Evolutionary conservation across 352 stramenopile genomes (phyloP), one percentile per base, ranked within the genome.

Genomic region (Pythium sukuiense): DNA sequence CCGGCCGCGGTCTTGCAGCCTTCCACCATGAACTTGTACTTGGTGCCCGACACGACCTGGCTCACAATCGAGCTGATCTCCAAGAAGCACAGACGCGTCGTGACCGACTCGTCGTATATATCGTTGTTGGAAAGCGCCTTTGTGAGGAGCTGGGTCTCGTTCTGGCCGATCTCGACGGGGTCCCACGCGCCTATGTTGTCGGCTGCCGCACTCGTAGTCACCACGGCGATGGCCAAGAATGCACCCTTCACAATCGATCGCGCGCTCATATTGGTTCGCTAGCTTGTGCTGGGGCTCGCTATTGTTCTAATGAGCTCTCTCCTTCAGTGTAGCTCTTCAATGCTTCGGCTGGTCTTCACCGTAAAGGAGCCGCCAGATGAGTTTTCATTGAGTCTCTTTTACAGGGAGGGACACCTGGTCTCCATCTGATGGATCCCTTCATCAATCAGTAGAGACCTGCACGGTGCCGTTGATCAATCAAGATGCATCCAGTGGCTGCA

Each of bases 11-110:
- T 49, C 32, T 46, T 43, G 54, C 70, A 77, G 20, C 59, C 73
- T 11, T 61, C 55, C 29, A 80, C 59, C 6, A 43, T 29, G 58
- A 70, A 77, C 32, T 59, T 56, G 57, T 74, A 73, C 59, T 80
- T 80, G 52, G 53, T 74, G 39, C 73, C 73, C 26, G 65, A 66
- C 20, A 77, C 73, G 24, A 77, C 70, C 55, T 80, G 73, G 59
- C 53, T 63, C 26, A 55, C 49, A 26, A 78, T 45, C 24, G 65
- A 69, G 39, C 65, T 8, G 50, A 83, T 61, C 50, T 75, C 61
- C 20, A 54, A 41, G 32, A 77, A 70, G 60, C 74, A 81, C 56
- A 79, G 63, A 52, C 73, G 77, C 26, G 63, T 57, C 26, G 35
- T 54, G 18, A 71, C 56, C 1, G 57, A 46, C 18, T 53, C 46